Conservation (phyloP, 257 asterid species). For the Solanum chiquidenum region DNA sequence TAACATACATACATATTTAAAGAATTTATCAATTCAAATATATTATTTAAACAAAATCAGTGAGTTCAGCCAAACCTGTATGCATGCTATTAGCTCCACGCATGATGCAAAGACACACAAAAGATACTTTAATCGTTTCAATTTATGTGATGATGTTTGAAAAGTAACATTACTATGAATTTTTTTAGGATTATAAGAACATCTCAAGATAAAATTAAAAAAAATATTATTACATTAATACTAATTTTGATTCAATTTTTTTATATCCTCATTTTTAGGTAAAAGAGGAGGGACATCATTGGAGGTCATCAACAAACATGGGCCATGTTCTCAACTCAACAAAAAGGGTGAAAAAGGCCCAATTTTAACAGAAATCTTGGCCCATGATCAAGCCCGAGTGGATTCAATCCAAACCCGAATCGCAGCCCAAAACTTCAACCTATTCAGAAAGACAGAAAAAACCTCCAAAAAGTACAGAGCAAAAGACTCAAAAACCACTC, state of each 20-base stretch:
- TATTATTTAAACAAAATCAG: not conserved
- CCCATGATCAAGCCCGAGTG: slow-evolving; percentile 42
- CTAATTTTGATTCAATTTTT: not conserved
- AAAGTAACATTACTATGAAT: not conserved
- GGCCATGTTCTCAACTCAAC: slow-evolving; percentile 36
- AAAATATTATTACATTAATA: not conserved
- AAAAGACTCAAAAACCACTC: slow-evolving; percentile 1
- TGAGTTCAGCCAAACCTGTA: not conserved
- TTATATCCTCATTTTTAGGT: slow-evolving; percentile 17
- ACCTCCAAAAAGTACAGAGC: not conserved
- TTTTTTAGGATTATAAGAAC: not conserved
- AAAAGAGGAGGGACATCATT: slow-evolving; percentile 31
- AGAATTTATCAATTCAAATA: not conserved
- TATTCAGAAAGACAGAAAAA: not conserved
- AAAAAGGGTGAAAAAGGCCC: slow-evolving; percentile 1
- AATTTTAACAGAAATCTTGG: slow-evolving; percentile 31
- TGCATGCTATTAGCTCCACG: not conserved
- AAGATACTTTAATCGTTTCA: not conserved
- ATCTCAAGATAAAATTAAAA: not conserved
- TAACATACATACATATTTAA: not conserved
- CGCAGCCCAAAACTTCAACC: not conserved
- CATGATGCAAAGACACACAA: not conserved
- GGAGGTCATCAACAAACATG: slow-evolving; percentile 40
- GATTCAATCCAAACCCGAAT: slow-evolving; percentile 35
- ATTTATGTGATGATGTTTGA: not conserved